Evolutionary conservation across 148 eudicot species (phyloP), one percentile per base, ranked within the genome.

Genomic region (Linanthus parryae): DNA sequence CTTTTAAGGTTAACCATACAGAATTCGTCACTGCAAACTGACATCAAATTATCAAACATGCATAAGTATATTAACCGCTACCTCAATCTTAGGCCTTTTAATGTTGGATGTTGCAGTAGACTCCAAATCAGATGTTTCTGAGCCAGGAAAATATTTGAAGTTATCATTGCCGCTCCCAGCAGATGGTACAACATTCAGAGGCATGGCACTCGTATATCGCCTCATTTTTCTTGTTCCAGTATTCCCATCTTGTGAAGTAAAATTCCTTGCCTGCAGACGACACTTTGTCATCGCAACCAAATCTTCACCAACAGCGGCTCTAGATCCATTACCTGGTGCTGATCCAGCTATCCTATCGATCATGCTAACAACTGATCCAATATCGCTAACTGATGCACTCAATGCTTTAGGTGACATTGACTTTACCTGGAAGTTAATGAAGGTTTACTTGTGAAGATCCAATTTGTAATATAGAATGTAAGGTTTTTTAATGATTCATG

Each of bases 301-400:
- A 77, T 91, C 98, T 75, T 91, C 98, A 53, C 98, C 95, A 51
- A 83, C 94, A 23, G 95, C 94, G 58, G 98, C 95, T 63, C 98
- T 73, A 44, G 98, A 91, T 18, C 98, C 98, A 72, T 91, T 91
- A 28, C 95, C 95, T 22, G 95, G 98, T 29, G 95, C 98, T 42
- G 98, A 91, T 66, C 98, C 98, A 7, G 98, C 98, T 44, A 83
- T 79, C 55, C 89, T 78, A 64, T 91, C 98, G 57, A 81, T 72
- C 98, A 86, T 83, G 63, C 89, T 83, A 43, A 86, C 87, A 64
- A 91, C 95, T 39, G 98, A 86, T 18, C 88, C 80, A 45, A 91
- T 83, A 57, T 91, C 98, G 62, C 76, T 61, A 51, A 91, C 81
- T 24, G 95, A 65, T 24, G 84, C 84, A 65, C 62, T 75, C 66